Percentiles rank a stretch among this genome's conserved stretches.
phyloP scores from a whole-genome alignment of 208 protist genomes.

The Vickermania ingenoplastis region DNA sequence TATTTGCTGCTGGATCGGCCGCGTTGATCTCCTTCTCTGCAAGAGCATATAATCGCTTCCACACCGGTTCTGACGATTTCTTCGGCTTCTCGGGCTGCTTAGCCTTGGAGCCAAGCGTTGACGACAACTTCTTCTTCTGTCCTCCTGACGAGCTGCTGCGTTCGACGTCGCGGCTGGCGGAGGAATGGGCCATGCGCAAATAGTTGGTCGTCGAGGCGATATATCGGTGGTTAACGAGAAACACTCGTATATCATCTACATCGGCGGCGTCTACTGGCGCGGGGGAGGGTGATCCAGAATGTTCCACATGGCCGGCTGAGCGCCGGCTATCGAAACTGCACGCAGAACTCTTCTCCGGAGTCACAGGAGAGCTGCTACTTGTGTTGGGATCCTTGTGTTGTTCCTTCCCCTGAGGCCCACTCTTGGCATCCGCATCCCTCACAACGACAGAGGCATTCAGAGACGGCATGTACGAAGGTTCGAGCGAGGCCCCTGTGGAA shows the following conservation, averaged over 20 bases:
- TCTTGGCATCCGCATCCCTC: background rate
- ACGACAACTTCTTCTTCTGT: background rate
- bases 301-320: background rate
- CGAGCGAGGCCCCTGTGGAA: background rate
- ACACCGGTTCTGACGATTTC: background rate
- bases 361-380: background rate
- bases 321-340: too few relatives aligned
- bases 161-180: background rate
- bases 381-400: background rate
- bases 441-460: background rate
- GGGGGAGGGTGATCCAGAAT: background rate
- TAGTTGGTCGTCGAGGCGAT: constrained; percentile 5
- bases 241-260: background rate
- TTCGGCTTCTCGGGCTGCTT: background rate
- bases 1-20: background rate
- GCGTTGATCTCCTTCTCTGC: background rate
- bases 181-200: background rate
- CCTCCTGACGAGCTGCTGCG: background rate
- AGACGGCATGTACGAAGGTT: background rate
- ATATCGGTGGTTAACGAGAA: constrained; percentile 4
- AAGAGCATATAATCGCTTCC: background rate
- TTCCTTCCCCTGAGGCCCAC: background rate
- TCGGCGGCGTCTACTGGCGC: background rate
- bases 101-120: background rate
- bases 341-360: background rate